Base-by-base conservation (phyloP, 2,329 filamentous ascomycete species). In the Phyllosticta citrichinensis region DNA sequence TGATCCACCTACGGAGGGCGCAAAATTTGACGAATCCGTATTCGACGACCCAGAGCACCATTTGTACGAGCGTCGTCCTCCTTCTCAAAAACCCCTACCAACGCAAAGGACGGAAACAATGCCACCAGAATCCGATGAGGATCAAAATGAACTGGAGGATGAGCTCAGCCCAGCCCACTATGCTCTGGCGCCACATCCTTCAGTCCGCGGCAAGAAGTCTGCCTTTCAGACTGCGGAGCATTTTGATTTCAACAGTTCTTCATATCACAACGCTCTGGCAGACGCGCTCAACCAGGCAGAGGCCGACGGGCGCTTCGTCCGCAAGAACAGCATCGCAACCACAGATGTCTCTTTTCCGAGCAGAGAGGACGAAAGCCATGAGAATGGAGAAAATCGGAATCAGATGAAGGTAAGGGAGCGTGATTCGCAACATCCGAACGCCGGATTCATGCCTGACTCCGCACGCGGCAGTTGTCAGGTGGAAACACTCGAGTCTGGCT, bases 241-340 rank as follows among this genome's bases (percentile, higher is more conserved):
- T 62, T 66, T 20, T 66, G 66, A 66, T 27, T 69, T 70, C 58
- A 77, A 80, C 40, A 85, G 81, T 61, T 76, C 88, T 20, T 84
- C 85, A 52, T 87, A 84, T 0, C 93, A 97, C 69, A 87, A 87
- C 58, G 91, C 91, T 1, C 79, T 97, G 4, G 91, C 90, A 1
- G 87, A 88, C 55, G 93, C 91, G 6, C 88, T 91, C 10, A 86
- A 87, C 63, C 81, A 87, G 69, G 91, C 91, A 5, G 87, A 85
- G 22, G 84, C 84, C 0, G 87, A 86, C 47, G 90, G 90, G 2
- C 87, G 89, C 61, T 93, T 96, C 66, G 79, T 83, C 17, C 81
- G 89, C 14, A 80, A 83, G 27, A 74, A 76, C 33, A 83, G 81
- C 66, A 71, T 76, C 25, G 78, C 71, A 52, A 52, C 60, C 12